Base-by-base conservation (phyloP, 1,284 basidiomycete species). In the Pulveroboletus sp. region DNA sequence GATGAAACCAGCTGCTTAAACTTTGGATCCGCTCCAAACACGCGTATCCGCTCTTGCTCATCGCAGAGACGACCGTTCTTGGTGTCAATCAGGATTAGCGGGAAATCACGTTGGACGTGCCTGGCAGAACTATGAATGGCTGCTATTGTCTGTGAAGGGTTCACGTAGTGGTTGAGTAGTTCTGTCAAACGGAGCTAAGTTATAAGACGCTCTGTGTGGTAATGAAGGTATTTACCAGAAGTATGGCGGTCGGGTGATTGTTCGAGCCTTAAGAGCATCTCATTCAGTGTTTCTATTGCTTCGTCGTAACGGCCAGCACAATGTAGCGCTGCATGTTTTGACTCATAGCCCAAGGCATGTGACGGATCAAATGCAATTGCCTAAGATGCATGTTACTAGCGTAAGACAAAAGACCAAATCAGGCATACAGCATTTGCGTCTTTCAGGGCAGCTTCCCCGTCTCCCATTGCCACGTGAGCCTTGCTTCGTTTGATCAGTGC, bases 1-100 rank as follows among this genome's bases (percentile, higher is more conserved):
- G 59, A 66, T 5, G 55, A 61, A 25, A 64, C 54, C 4, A 64
- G 63, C 10, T 46, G n/a, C 18, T 64, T 58, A 53, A 61, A 67
- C 18, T 44, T 49, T 12, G 51, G 8, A n/a, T 64, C 61, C 2
- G 26, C 50, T 47, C 63, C 54, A 29, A 64, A 64, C 1, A 40
- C 22, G 4, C 43, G 47, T 8, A 47, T 38, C 8, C 56, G 61
- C 15, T 61, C 43, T 31, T 49, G 38, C 38, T 57, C 47, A 4
- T 66, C 57, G 29, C 56, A 68, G 11, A 64, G 61, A 45, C 24
- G 57, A 7, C 63, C 65, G 25, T 26, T 51, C 31, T 49, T 8
- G 22, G 61, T 51, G 47, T 64, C 52, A 10, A 68, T 61, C 18
- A 64, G 61, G 8, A 47, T 25, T 1, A 54, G 43, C 9, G 63